phyloP scores from a whole-genome alignment of 2,329 filamentous ascomycete genomes.

The Aspergillus hortae region DNA sequence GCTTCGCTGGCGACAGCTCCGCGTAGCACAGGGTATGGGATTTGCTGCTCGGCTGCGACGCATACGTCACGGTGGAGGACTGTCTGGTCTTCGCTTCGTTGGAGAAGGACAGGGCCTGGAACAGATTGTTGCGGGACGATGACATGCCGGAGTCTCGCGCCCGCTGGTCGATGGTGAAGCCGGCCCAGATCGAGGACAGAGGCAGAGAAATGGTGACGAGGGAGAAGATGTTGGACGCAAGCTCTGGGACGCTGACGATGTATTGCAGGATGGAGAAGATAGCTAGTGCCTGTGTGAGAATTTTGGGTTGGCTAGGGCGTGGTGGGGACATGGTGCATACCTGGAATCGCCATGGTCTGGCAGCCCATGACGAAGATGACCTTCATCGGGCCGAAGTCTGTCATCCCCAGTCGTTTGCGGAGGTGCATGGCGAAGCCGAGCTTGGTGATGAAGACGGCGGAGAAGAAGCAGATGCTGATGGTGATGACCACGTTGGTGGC shows the following conservation, averaged over 20 bases:
- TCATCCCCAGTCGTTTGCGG: conserved; percentile 55
- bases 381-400: conserved; percentile 62
- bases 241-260: conserved; percentile 47
- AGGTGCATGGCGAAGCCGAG: conserved; percentile 56
- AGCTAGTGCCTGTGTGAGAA: conserved; percentile 38
- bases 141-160: conserved; percentile 2
- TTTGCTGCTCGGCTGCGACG: conserved; percentile 13
- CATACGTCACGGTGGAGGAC: conserved; percentile 5
- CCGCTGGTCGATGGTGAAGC: conserved; percentile 28
- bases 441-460: conserved; percentile 59
- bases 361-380: conserved; percentile 66
- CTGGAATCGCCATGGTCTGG: conserved; percentile 63
- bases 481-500: conserved; percentile 51
- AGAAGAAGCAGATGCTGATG: conserved; percentile 60
- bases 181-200: conserved; percentile 64
- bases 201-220: conserved; percentile 62
- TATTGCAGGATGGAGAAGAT: conserved; percentile 60
- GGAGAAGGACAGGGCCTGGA: conserved; percentile 23
- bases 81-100: conserved; percentile 12
- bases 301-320: conserved; percentile 14
- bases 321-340: conserved; percentile 34
- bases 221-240: conserved; percentile 55
- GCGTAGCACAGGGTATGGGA: conserved; percentile 28
- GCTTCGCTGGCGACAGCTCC: conserved; percentile 14
- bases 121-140: conserved; percentile 22